Base-by-base conservation (phyloP, 768 basidiomycete genomes). In the Termitomyces sp. region DNA sequence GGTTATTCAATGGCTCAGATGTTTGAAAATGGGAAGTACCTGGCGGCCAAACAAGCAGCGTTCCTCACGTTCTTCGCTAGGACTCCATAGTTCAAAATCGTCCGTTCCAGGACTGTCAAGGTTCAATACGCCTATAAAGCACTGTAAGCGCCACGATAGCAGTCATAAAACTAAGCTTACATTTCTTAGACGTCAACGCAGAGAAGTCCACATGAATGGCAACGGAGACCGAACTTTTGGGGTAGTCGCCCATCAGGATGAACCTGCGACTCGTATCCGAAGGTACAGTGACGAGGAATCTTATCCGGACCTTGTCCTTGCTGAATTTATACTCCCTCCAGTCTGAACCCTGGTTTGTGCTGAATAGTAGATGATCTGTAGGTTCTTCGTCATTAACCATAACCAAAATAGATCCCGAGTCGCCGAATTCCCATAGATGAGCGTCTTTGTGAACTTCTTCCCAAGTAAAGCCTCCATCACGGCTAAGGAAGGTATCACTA, bases 391-490 rank as follows among this genome's bases (percentile, higher is more conserved):
- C 97, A 71, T 98, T 98, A 47, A 86, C 93, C 76, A 99, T 88
- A 64, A 99, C 78, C 38, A 98, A 80, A 58, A 99, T 80, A 1
- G 95, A 95, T 5, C 97, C 97, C 0, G 93, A 96, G 74, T 98
- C 97, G 32, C 96, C 96, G 66, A 96, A 98, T 70, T 95, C 95
- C 94, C 93, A 99, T 41, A 98, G 79, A 69, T 98, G 91, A 0
- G 97, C 96, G 64, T 96, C 95, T 70, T 99, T 99, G 77, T 95
- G 95, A 0, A 99, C 89, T 74, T 99, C 97, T 70, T 97, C 86
- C 97, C 97, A 99, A 0, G 92, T 94, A 74, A 97, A 97, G 9
- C 97, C 97, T 2, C 86, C 97, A 66, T 99, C 93, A 4, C 97
- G 92, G 57, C 92, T 93, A 44, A 98, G 81, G 87, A 97, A 98